Evolutionary conservation across 768 basidiomycete species (phyloP), one percentile per base, ranked within the genome.

Genomic region (Tricholoma hemisulphureum): DNA sequence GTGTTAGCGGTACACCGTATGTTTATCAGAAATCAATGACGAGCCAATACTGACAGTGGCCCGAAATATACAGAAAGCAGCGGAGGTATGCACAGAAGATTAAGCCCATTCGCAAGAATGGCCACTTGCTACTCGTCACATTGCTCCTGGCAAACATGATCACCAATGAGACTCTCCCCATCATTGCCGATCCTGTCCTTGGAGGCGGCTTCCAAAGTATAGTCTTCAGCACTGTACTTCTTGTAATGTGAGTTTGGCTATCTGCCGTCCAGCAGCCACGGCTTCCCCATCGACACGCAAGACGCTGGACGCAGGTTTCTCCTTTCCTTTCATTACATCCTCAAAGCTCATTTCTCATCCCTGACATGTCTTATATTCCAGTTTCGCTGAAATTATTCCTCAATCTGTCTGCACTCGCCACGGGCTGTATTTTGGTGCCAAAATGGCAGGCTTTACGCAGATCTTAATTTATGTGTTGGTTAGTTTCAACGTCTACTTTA

Each of bases 61-160:
- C 53, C 10, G n/a, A 26, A 26, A n/a, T 10, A 32, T 56, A n/a
- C 71, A 92, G 91, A 23, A 80, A 85, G 63, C 94, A 96, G 69
- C 84, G 88, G 65, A 77, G 77, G 57, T 89, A 92, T 60, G 94
- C 94, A 7, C 83, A 83, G 64, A 88, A 89, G 74, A 95, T 95
- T 65, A 86, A 87, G 70, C 93, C 93, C 11, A 86, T 96, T 50
- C 87, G 93, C 56, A 78, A 86, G 75, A 87, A 93, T 63, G 90
- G 91, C 2, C 91, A 93, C 68, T 75, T 92, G 26, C 78, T 94
- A 9, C 83, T 94, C 58, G 90, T 92, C 56, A 92, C 91, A 0
- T 83, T 93, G 35, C 81, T 93, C 8, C 75, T 95, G 26, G 87
- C 89, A 29, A 95, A 95, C 72, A 95, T 95, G 93, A 91, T 95